Conservation (phyloP, 2,329 filamentous ascomycete genomes). For the Didymella segeticola region DNA sequence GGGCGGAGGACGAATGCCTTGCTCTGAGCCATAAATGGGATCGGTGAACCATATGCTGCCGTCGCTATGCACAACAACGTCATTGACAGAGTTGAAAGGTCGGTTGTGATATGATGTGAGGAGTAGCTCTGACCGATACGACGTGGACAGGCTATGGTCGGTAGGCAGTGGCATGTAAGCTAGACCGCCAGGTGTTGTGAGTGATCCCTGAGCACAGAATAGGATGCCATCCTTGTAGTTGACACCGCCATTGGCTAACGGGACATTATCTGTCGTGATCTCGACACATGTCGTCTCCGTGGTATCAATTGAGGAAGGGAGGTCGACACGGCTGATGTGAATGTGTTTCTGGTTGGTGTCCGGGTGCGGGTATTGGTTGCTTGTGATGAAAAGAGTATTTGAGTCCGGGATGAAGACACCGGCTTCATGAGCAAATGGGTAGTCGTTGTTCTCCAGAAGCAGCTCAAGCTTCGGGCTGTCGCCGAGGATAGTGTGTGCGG, state of each 20-base stretch:
- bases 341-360: conserved; percentile 23
- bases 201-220: conserved; percentile 45
- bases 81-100: conserved; percentile 52
- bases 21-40: conserved; percentile 37
- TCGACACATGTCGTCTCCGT: conserved; percentile 8
- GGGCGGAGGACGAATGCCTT: conserved; percentile 31
- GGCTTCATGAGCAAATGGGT: conserved; percentile 65
- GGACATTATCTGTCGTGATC: conserved; percentile 13
- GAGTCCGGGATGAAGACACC: conserved; percentile 45
- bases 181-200: conserved; percentile 36
- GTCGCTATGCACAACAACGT: conserved; percentile 48
- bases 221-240: conserved; percentile 40
- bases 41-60: conserved; percentile 58
- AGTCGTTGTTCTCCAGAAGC: conserved; percentile 63
- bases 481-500: conserved; percentile 17
- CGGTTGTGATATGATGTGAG: conserved; percentile 54
- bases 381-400: conserved; percentile 49
- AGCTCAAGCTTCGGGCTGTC: conserved; percentile 16
- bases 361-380: conserved; percentile 39
- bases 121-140: conserved; percentile 28
- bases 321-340: conserved; percentile 25
- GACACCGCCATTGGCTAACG: conserved; percentile 37
- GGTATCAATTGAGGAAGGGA: conserved; percentile 8
- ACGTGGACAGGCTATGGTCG: conserved; percentile 9
- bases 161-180: conserved; percentile 38